Evolutionary conservation across 805 yeast genomes (phyloP).

Genomic region (Candida lessepsii): DNA sequence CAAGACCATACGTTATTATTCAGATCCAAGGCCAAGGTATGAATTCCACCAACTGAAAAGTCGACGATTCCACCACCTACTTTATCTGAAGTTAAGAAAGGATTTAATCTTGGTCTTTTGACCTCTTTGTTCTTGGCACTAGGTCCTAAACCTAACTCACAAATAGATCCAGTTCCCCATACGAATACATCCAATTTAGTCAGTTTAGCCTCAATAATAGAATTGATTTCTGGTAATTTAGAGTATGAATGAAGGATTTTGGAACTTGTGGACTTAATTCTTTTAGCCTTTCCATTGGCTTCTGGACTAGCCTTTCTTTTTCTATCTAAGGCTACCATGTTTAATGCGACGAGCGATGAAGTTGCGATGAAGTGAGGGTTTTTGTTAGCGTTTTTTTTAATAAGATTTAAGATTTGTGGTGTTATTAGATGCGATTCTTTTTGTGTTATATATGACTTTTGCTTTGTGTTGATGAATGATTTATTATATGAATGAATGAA

Average conservation of each 20-base stretch:
- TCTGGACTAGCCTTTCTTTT: constrained; percentile 23
- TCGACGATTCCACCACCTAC: constrained; percentile 53
- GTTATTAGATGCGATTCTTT: too few species aligned
- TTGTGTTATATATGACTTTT: too few species aligned
- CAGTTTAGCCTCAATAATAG: constrained; percentile 34
- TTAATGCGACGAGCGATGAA: not conserved
- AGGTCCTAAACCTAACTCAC: constrained; percentile 97
- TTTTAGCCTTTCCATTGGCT: constrained; percentile 24
- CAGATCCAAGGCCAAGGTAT: constrained; percentile 76
- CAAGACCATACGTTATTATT: constrained; percentile 90
- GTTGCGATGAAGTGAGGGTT: too few species aligned
- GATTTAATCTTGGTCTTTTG: constrained; percentile 91
- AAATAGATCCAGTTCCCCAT: constrained; percentile 97
- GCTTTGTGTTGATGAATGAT: too few species aligned
- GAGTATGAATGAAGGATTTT: constrained; percentile 50
- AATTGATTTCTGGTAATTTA: constrained; percentile 46
- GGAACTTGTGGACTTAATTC: constrained; percentile 34
- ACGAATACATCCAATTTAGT: constrained; percentile 74
- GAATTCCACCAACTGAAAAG: constrained; percentile 96
- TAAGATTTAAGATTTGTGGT: too few species aligned
- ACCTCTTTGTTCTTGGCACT: constrained; percentile 88
- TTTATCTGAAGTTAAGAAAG: constrained; percentile 57
- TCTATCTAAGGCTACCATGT: constrained; percentile 47
- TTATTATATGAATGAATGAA: too few species aligned
- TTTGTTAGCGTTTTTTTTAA: too few species aligned